Conservation (phyloP, 371 early-diverging fungal genomes). For the Chytridium lagenaria region DNA sequence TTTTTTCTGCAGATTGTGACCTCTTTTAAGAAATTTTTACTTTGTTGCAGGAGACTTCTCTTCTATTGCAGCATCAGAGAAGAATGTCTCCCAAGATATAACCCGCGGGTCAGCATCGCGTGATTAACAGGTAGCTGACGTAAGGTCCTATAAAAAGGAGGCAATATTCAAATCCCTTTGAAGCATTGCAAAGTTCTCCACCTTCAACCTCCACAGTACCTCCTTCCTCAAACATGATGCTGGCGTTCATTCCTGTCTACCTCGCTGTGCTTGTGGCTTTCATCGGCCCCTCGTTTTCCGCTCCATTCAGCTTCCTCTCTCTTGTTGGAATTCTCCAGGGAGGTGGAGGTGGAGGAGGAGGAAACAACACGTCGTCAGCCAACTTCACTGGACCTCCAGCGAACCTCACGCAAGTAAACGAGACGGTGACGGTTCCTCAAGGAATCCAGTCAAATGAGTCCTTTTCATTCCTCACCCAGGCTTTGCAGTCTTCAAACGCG, state of each 20-base stretch:
- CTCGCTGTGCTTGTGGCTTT: not conserved
- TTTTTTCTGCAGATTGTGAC: not conserved
- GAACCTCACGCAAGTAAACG: slow-evolving; percentile 2
- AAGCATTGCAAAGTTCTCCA: too few relatives aligned
- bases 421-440: not conserved
- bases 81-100: too few relatives aligned
- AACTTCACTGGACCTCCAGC: slow-evolving; percentile 11
- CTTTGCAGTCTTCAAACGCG: not conserved
- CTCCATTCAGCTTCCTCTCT: not conserved
- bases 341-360: not conserved
- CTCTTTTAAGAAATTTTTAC: not conserved
- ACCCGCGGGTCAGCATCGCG: too few relatives aligned
- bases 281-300: not conserved
- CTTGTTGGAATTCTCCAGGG: slow-evolving; percentile 11
- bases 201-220: not conserved
- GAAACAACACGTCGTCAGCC: not conserved
- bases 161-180: not conserved
- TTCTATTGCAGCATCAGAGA: too few relatives aligned
- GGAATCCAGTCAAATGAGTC: slow-evolving; percentile 1
- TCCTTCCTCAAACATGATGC: not conserved
- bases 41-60: too few relatives aligned
- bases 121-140: too few relatives aligned
- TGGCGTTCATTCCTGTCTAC: too few relatives aligned
- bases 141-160: not conserved
- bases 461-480: not conserved